Evolutionary conservation across 2,329 filamentous ascomycete genomes (phyloP).

Genomic region (Colletotrichum spinosum): DNA sequence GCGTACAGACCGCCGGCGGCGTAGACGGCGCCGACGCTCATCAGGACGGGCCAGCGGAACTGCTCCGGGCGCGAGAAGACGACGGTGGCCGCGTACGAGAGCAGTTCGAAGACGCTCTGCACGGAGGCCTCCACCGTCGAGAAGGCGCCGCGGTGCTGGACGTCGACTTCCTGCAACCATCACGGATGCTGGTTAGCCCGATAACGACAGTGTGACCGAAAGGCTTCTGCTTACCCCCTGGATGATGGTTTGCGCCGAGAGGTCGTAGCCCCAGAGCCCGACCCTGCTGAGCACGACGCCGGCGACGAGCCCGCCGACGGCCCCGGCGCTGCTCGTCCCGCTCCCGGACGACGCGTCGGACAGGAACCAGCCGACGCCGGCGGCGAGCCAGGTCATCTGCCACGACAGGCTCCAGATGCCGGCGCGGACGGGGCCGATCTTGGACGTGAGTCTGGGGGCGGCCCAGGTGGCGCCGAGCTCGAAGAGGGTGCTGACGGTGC

Average conservation of each 20-base stretch:
- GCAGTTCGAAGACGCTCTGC: slow-evolving; percentile 15
- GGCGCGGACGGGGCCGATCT: slow-evolving; percentile 69
- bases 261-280: slow-evolving; percentile 22
- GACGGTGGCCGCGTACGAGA: slow-evolving; percentile 16
- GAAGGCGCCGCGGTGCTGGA: slow-evolving; percentile 17
- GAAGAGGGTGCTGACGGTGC: slow-evolving; percentile 63
- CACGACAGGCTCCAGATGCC: slow-evolving; percentile 79
- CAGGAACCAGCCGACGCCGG: slow-evolving; percentile 57
- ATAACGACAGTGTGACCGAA: neutral
- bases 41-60: slow-evolving; percentile 18
- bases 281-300: slow-evolving; percentile 15
- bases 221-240: neutral
- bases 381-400: slow-evolving; percentile 69
- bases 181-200: neutral
- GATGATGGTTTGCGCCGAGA: slow-evolving; percentile 10
- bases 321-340: neutral
- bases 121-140: slow-evolving; percentile 18
- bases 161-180: slow-evolving; percentile 5
- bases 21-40: slow-evolving; percentile 11
- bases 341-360: slow-evolving; percentile 5
- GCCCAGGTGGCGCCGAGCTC: slow-evolving; percentile 72
- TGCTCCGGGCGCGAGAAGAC: slow-evolving; percentile 21
- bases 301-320: slow-evolving; percentile 11
- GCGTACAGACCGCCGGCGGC: slow-evolving; percentile 44
- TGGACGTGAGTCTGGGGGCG: slow-evolving; percentile 65